Base-by-base conservation (phyloP, 2,329 filamentous ascomycete species). In the Diaporthe sp. region DNA sequence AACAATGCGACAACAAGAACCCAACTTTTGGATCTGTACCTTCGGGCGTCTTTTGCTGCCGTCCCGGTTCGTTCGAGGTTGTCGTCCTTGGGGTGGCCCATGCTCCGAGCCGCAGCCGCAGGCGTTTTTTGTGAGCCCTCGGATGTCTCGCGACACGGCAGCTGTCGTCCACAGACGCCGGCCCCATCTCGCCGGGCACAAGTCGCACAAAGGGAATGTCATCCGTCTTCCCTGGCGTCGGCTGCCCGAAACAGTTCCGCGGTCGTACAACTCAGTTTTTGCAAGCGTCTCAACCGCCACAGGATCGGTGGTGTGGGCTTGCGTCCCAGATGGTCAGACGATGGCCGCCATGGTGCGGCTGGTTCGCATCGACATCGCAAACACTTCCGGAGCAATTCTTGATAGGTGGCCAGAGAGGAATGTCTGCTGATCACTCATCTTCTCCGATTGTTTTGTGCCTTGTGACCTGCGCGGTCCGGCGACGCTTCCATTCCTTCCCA, bases 51-150 rank as follows among this genome's bases (percentile, higher is more conserved):
- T 13, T 30, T 35, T 10, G 27, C 19, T 17, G 2, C 22, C 17
- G 27, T 35, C 12, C 27, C 3, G 13, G 53, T 27, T 27, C 27
- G 68, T 22, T 37, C n/a, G 9, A 35, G n/a, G 42, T 71, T 22
- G 69, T 59, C 69, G 55, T 61, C 51, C 56, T 9, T 37, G 6
- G 8, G 51, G 27, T 66, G 58, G 59, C 66, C 70, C 37, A 55
- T 75, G 74, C 66, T 71, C 32, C 55, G 39, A 73, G 74, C 71
- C 58, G 70, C 71, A 73, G 74, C 71, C 58, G 58, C 74, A 68
- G 59, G 39, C 39, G 58, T 32, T 17, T 9, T 30, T 58, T 56
- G 74, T 72, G 58, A 35, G 74, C 70, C 66, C 30, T 69, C 68
- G 44, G 59, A 53, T 73, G 42, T 65, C 37, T 63, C 53, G 59